These are phyloP conservation scores for Larix kaempferi DNA, from an alignment of 75 land plant species.

Conservation along the genomic window DNA sequence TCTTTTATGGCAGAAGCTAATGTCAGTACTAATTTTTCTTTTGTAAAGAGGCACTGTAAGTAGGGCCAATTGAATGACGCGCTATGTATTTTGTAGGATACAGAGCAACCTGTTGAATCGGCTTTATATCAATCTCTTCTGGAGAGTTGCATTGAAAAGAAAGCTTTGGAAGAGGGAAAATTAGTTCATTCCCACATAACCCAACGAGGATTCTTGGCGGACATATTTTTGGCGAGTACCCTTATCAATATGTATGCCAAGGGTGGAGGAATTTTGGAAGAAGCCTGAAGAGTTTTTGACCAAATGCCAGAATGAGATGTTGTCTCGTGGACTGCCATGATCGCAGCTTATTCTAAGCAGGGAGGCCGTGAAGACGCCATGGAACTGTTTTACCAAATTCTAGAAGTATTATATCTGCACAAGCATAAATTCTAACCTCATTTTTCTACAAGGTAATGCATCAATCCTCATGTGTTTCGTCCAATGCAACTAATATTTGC, in stretches of 20 bases:
- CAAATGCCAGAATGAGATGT: conserved; percentile 6
- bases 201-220: conserved; percentile 20
- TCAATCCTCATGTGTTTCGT: no score
- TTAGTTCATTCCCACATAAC: conserved; percentile 58
- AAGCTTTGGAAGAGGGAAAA: conserved; percentile 5
- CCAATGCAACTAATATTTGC: no score
- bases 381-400: conserved; percentile 10
- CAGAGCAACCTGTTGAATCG: no score
- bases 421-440: no score
- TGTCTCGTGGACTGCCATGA: conserved; percentile 38
- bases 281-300: conserved; percentile 10
- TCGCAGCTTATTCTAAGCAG: conserved; percentile 16
- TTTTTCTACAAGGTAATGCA: no score
- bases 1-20: no score
- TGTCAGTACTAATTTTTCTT: no score
- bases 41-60: no score
- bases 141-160: conserved; percentile 31
- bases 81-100: no score
- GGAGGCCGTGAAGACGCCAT: conserved; percentile 8
- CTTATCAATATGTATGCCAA: conserved; percentile 44
- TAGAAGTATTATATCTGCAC: no score
- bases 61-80: no score
- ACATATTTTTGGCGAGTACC: conserved; percentile 37
- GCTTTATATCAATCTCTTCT: conserved; percentile 25
- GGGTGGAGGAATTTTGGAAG: conserved; percentile 9